Conservation (phyloP, 140 eudicot genomes). For the Stevia rebaudiana region DNA sequence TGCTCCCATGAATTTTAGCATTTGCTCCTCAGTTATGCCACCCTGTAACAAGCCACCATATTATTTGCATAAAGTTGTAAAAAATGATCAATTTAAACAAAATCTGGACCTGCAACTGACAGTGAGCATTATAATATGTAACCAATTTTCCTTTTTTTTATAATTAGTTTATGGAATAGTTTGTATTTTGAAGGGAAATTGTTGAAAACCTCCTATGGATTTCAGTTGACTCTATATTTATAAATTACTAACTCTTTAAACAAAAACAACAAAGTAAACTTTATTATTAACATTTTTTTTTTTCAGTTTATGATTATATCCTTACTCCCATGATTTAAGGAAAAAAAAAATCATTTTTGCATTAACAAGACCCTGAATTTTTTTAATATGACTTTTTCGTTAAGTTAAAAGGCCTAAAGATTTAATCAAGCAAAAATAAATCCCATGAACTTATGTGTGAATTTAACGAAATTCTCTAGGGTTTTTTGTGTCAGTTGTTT, state of each 20-base stretch:
- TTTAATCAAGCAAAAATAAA: neutral
- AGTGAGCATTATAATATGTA: neutral
- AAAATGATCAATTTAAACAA: neutral
- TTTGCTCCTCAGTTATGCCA: constrained; percentile 98
- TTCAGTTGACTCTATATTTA: too few species aligned
- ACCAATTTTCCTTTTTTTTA: neutral
- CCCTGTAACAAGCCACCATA: constrained; percentile 46
- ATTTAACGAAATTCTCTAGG: neutral
- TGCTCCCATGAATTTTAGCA: constrained; percentile 97
- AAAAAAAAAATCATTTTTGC: neutral
- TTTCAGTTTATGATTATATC: too few species aligned
- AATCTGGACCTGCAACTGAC: too few species aligned
- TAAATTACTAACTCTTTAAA: neutral
- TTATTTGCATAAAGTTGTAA: constrained; percentile 10
- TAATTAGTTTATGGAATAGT: neutral
- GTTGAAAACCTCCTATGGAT: neutral
- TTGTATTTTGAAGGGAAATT: neutral
- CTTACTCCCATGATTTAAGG: neutral
- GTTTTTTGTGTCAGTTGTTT: neutral
- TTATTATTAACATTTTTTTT: neutral
- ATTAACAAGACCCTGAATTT: neutral
- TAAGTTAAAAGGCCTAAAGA: neutral
- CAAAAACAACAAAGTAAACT: neutral
- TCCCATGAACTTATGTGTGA: neutral
- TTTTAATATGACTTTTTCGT: neutral